A percentile compares a stretch with the other conserved stretches of the same genome.
These are phyloP conservation scores for Chrysosphaeria jannelii DNA, from an alignment of 2,329 filamentous ascomycete species.

Conservation along the genomic window DNA sequence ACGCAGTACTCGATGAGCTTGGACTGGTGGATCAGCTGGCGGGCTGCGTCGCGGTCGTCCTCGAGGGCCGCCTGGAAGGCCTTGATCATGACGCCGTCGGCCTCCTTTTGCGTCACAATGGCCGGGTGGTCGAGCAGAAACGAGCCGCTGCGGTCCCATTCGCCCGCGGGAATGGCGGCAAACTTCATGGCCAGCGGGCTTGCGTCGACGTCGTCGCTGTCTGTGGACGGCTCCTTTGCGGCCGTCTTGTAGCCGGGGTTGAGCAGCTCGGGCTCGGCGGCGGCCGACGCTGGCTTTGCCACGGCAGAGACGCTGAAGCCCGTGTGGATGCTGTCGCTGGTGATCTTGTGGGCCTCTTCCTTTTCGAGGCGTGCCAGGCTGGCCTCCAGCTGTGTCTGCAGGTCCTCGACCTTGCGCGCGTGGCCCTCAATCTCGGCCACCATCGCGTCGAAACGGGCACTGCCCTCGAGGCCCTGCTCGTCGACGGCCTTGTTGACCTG, in stretches of 20 bases:
- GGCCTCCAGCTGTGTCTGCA: constrained; percentile 43
- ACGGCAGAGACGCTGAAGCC: constrained; percentile 78
- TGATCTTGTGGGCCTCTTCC: constrained; percentile 71
- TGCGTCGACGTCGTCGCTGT: constrained; percentile 46
- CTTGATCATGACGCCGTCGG: constrained; percentile 67
- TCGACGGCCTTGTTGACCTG: constrained; percentile 68
- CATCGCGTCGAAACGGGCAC: constrained; percentile 43
- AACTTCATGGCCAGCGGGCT: constrained; percentile 57
- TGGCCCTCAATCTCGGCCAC: constrained; percentile 51
- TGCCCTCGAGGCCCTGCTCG: constrained; percentile 5
- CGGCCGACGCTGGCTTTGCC: constrained; percentile 24
- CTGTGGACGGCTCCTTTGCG: constrained; percentile 18
- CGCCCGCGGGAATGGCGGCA: constrained; percentile 41
- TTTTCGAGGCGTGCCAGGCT: constrained; percentile 62
- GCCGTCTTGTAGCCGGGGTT: constrained; percentile 26
- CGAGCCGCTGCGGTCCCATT: constrained; percentile 42
- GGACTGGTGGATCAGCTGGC: constrained; percentile 78
- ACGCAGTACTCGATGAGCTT: constrained; percentile 85
- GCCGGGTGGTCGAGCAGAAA: constrained; percentile 56
- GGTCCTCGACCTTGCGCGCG: constrained; percentile 40
- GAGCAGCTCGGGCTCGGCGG: constrained; percentile 35
- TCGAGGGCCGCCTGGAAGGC: constrained; percentile 73
- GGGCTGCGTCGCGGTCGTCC: constrained; percentile 42
- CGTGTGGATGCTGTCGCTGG: constrained; percentile 62
- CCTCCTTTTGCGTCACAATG: constrained; percentile 53